These are phyloP conservation scores for Penicillium simplicissimum DNA, from an alignment of 495 filamentous ascomycete species.

Conservation along the genomic window DNA sequence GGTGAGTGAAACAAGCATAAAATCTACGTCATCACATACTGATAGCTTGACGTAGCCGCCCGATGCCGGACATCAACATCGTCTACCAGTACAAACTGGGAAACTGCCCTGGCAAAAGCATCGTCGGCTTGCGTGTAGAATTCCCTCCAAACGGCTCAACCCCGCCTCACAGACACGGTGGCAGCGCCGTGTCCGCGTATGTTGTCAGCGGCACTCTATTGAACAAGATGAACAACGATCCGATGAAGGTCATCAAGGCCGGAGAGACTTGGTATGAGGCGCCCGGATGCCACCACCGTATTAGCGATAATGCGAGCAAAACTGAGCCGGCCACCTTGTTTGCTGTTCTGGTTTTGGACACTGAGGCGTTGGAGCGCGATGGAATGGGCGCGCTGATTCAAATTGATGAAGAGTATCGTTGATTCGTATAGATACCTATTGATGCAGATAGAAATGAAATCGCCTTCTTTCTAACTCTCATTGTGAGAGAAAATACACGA, in stretches of 20 bases:
- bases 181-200: constrained; percentile 34
- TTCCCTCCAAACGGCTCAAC: constrained; percentile 42
- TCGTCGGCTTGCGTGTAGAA: constrained; percentile 35
- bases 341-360: constrained; percentile 35
- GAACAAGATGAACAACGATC: constrained; percentile 48
- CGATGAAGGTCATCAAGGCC: constrained; percentile 22
- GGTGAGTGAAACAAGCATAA: constrained; percentile 4
- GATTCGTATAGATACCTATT: not conserved
- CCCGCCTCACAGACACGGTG: constrained; percentile 45
- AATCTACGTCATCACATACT: not conserved
- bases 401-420: constrained; percentile 34
- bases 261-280: constrained; percentile 44
- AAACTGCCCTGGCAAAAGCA: constrained; percentile 36
- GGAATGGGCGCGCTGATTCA: constrained; percentile 31
- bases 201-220: constrained; percentile 33
- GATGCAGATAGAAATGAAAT: not conserved
- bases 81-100: constrained; percentile 32
- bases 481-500: too few species aligned
- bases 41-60: constrained; percentile 20
- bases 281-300: constrained; percentile 46
- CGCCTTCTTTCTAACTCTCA: too few species aligned
- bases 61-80: constrained; percentile 30
- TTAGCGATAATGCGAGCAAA: constrained; percentile 42
- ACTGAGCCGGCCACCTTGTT: constrained; percentile 34
- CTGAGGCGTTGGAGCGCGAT: constrained; percentile 31